phyloP scores from a whole-genome alignment of 495 filamentous ascomycete genomes.

The Hypoxylon cercidicola region DNA sequence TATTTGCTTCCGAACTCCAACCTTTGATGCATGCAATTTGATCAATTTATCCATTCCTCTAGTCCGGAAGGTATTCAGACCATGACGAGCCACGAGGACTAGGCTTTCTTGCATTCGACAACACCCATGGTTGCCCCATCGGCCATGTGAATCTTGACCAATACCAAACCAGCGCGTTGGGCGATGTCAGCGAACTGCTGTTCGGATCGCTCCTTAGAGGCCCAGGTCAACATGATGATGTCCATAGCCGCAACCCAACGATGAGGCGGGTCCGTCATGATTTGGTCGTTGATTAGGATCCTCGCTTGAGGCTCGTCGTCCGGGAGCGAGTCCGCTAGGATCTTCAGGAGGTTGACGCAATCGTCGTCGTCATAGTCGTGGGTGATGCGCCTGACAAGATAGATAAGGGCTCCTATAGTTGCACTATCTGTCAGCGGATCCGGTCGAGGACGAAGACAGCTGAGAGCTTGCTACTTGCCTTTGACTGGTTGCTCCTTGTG shows the following conservation, averaged over 20 bases:
- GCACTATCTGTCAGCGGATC: background rate
- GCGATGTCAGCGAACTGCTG: slow-evolving; percentile 24
- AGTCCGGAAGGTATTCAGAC: too few species aligned
- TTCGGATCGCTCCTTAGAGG: slow-evolving; percentile 17
- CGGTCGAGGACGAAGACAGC: background rate
- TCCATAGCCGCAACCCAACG: slow-evolving; percentile 32
- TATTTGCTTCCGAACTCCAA: too few species aligned
- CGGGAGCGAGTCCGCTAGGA: slow-evolving; percentile 35
- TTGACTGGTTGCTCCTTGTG: slow-evolving; percentile 45
- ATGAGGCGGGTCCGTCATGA: slow-evolving; percentile 40
- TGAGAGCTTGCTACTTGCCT: slow-evolving; percentile 23
- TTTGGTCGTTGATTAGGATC: slow-evolving; percentile 51
- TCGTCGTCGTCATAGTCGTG: slow-evolving; percentile 52
- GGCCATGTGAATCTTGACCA: slow-evolving; percentile 23
- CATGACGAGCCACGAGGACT: background rate
- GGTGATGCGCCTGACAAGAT: slow-evolving; percentile 50
- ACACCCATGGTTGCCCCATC: slow-evolving; percentile 19
- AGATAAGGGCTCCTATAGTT: slow-evolving; percentile 44
- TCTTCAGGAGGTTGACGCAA: slow-evolving; percentile 40
- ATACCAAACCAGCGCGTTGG: slow-evolving; percentile 3
- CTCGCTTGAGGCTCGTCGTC: slow-evolving; percentile 26
- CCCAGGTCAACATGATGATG: slow-evolving; percentile 31
- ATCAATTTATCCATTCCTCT: too few species aligned
- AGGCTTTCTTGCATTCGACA: slow-evolving; percentile 28
- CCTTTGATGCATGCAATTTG: too few species aligned